A percentile compares a stretch with the other conserved stretches of the same genome.
phyloP scores from a whole-genome alignment of 148 eudicot genomes.

The Rhododendron ferrugineum region DNA sequence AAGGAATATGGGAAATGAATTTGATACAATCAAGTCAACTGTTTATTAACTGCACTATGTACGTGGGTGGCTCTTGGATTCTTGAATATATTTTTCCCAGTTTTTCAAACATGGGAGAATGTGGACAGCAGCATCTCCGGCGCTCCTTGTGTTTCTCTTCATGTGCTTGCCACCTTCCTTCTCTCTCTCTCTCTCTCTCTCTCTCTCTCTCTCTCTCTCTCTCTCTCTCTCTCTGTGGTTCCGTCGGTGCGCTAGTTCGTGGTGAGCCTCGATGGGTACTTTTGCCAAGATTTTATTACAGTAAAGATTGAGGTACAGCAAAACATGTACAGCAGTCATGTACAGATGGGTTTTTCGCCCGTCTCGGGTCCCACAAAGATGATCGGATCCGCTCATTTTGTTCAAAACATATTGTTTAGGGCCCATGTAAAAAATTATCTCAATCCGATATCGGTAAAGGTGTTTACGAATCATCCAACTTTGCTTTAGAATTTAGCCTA shows the following conservation, averaged over 20 bases:
- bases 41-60: constrained; percentile 10
- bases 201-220: neutral
- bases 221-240: neutral
- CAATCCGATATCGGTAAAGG: too few relatives aligned
- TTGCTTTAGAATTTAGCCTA: too few relatives aligned
- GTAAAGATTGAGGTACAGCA: too few relatives aligned
- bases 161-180: too few relatives aligned
- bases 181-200: too few relatives aligned
- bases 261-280: neutral
- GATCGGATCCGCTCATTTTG: too few relatives aligned
- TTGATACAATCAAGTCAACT: constrained; percentile 13
- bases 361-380: too few relatives aligned
- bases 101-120: neutral
- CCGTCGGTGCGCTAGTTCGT: neutral
- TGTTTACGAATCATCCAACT: too few relatives aligned
- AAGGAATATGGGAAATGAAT: neutral
- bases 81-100: neutral
- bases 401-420: too few relatives aligned
- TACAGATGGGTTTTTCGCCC: too few relatives aligned
- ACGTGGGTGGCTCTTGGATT: neutral
- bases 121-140: constrained; percentile 15
- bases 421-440: too few relatives aligned
- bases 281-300: neutral
- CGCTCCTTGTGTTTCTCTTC: constrained; percentile 1
- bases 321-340: too few relatives aligned